phyloP scores from a whole-genome alignment of 2,329 filamentous ascomycete species.

The Colletotrichum gloeosporioides region DNA sequence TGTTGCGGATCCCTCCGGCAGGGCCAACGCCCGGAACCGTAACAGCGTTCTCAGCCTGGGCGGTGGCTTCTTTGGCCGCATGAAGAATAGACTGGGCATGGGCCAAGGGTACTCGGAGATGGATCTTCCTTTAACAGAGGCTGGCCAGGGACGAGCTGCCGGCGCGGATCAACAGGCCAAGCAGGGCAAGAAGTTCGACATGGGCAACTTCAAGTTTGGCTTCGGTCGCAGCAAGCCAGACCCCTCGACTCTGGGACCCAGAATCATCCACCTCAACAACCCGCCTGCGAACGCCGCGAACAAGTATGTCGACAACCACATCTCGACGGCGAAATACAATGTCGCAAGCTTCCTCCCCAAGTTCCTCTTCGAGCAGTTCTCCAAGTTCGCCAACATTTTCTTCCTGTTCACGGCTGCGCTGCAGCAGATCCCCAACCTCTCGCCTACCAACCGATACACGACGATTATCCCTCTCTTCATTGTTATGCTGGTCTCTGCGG shows the following conservation, averaged over 20 bases:
- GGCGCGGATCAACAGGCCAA: constrained; percentile 43
- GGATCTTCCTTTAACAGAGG: constrained; percentile 92
- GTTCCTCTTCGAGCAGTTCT: constrained; percentile 98
- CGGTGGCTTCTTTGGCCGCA: constrained; percentile 83
- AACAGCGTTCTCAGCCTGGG: constrained; percentile 90
- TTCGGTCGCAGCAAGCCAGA: constrained; percentile 86
- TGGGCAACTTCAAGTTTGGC: constrained; percentile 88
- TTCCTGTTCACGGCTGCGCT: constrained; percentile 96
- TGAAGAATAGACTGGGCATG: constrained; percentile 92
- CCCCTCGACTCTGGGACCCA: constrained; percentile 87
- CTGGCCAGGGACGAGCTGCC: constrained; percentile 52
- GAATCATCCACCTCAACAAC: constrained; percentile 96
- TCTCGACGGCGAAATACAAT: constrained; percentile 98
- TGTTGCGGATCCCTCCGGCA: constrained; percentile 27
- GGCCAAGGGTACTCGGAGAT: constrained; percentile 92
- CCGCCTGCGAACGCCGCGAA: constrained; percentile 87
- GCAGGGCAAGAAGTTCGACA: constrained; percentile 65
- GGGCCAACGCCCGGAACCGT: constrained; percentile 70
- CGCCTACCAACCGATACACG: constrained; percentile 93
- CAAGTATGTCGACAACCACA: constrained; percentile 95
- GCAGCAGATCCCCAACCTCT: constrained; percentile 94
- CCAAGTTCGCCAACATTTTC: constrained; percentile 98
- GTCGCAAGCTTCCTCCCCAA: constrained; percentile 91
- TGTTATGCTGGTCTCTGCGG: constrained; percentile 91
- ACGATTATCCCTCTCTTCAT: constrained; percentile 94